These are phyloP conservation scores for Pelargonium citronellum DNA, from an alignment of 441 rosid genomes.

Conservation along the genomic window DNA sequence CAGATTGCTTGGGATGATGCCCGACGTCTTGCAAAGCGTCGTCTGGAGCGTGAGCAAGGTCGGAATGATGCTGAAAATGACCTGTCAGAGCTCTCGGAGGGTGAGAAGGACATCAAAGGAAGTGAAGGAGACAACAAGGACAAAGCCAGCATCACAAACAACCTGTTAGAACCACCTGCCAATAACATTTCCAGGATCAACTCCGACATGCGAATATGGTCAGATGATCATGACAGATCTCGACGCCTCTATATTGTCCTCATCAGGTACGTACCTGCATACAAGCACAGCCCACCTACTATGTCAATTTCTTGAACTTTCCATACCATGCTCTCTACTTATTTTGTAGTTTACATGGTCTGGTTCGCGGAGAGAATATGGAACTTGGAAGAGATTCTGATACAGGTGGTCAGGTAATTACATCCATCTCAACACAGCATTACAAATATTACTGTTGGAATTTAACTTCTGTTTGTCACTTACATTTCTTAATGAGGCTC, in stretches of 20 bases:
- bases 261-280: conserved; percentile 37
- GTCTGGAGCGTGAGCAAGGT: conserved; percentile 68
- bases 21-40: conserved; percentile 53
- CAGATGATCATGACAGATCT: conserved; percentile 40
- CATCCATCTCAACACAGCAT: background rate
- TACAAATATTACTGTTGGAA: too few relatives aligned
- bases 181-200: conserved; percentile 35
- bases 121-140: background rate
- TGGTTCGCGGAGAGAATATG: conserved; percentile 77
- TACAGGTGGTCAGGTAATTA: conserved; percentile 65
- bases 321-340: background rate
- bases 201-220: conserved; percentile 46
- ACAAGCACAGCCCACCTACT: background rate
- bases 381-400: conserved; percentile 80
- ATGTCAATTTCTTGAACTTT: background rate
- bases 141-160: background rate
- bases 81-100: conserved; percentile 69
- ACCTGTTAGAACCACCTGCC: conserved; percentile 22
- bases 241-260: conserved; percentile 54
- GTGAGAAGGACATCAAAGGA: too few relatives aligned
- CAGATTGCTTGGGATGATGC: conserved; percentile 78
- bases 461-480: too few relatives aligned
- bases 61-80: conserved; percentile 67
- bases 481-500: too few relatives aligned
- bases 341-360: conserved; percentile 48